Evolutionary conservation across 2,329 filamentous ascomycete genomes (phyloP).

Genomic region (Aspergillus sojae): DNA sequence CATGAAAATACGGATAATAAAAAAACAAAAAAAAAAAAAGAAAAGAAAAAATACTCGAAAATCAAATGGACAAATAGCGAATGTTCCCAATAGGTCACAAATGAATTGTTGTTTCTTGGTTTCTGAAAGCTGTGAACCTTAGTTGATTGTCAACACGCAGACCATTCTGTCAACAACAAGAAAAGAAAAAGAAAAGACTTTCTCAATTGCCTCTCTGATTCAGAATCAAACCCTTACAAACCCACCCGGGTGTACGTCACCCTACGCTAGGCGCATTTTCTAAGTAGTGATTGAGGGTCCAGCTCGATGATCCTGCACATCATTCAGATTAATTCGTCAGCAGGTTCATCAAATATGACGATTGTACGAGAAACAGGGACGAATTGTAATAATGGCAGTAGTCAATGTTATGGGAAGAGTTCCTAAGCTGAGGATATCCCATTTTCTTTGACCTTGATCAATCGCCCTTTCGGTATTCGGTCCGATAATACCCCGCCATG

Average conservation of each 20-base stretch:
- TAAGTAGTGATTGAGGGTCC: neutral
- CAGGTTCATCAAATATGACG: neutral
- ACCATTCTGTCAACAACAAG: neutral
- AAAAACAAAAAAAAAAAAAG: neutral
- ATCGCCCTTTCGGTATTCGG: neutral
- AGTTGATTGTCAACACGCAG: neutral
- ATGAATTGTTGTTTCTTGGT: too few species aligned
- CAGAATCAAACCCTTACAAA: neutral
- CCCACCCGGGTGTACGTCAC: neutral
- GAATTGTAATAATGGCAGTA: neutral
- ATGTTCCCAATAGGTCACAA: too few species aligned
- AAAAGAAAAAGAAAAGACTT: neutral
- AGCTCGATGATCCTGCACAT: neutral
- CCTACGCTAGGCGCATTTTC: conserved; percentile 4
- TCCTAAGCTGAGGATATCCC: too few species aligned
- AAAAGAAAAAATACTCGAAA: neutral
- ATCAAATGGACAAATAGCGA: too few species aligned
- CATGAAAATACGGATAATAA: too few species aligned
- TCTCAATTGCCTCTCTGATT: neutral
- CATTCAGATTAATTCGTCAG: neutral
- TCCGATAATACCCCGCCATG: neutral
- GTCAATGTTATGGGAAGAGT: neutral
- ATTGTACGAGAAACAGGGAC: neutral
- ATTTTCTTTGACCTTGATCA: neutral
- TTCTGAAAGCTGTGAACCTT: too few species aligned